These are phyloP conservation scores for Hsuehochloa calcarea DNA, from an alignment of 176 grass and related monocot species.

Conservation along the genomic window DNA sequence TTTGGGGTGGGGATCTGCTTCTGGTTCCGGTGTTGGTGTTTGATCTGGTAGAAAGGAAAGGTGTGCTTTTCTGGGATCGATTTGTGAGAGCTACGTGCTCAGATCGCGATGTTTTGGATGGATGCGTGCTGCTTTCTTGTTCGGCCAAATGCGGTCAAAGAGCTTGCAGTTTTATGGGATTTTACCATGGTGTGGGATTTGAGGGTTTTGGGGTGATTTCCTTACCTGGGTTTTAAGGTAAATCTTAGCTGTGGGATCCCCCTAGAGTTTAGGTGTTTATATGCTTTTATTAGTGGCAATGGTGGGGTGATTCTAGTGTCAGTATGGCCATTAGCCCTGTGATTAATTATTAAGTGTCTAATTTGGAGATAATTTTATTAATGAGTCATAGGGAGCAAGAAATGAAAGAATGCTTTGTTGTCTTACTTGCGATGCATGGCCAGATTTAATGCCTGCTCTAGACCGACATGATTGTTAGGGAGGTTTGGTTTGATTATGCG, in stretches of 20 bases:
- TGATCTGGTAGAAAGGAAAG: background rate
- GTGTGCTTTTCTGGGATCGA: background rate
- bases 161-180: background rate
- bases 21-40: background rate
- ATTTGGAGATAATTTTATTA: conserved; percentile 16
- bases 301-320: conserved; percentile 4
- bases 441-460: conserved; percentile 1
- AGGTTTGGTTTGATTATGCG: background rate
- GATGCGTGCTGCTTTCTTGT: background rate
- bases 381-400: background rate
- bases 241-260: conserved; percentile 22
- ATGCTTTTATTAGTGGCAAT: conserved; percentile 11
- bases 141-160: conserved; percentile 41
- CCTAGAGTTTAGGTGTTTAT: background rate
- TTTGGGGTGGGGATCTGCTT: conserved; percentile 29
- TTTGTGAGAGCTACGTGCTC: background rate
- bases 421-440: background rate
- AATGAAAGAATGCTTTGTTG: background rate
- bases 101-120: conserved; percentile 38
- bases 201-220: background rate
- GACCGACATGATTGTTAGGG: background rate
- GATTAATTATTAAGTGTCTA: conserved; percentile 1
- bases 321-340: background rate
- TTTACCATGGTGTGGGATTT: background rate
- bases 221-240: conserved; percentile 21